These are phyloP conservation scores for Penicillium steckii DNA, from an alignment of 495 filamentous ascomycete species.

Conservation along the genomic window DNA sequence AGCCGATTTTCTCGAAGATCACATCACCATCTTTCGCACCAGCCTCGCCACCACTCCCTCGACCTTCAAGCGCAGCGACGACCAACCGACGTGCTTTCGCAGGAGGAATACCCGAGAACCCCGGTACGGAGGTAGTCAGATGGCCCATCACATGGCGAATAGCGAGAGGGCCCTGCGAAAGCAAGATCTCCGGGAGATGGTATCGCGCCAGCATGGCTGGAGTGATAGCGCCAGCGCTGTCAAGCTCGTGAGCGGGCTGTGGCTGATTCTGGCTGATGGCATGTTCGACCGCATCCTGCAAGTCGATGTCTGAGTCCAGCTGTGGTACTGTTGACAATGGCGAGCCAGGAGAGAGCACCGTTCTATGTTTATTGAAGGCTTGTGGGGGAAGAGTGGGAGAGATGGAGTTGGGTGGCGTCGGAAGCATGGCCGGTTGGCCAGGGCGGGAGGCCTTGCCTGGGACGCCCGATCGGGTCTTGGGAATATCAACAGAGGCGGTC, in stretches of 20 bases:
- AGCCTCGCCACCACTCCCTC: conserved; percentile 60
- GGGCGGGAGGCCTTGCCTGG: conserved; percentile 57
- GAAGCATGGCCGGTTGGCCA: conserved; percentile 61
- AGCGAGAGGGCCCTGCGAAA: conserved; percentile 84
- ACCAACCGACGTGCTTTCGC: conserved; percentile 89
- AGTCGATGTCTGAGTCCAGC: conserved; percentile 86
- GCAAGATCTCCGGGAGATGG: conserved; percentile 87
- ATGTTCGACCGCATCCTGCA: conserved; percentile 65
- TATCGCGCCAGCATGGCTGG: conserved; percentile 83
- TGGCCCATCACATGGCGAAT: conserved; percentile 95
- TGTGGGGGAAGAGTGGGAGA: conserved; percentile 86
- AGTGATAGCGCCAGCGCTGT: conserved; percentile 80
- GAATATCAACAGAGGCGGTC: conserved; percentile 69
- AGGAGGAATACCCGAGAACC: conserved; percentile 86
- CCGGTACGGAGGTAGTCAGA: conserved; percentile 87
- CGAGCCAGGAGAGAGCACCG: conserved; percentile 44
- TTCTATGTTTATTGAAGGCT: conserved; percentile 58
- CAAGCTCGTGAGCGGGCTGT: conserved; percentile 44
- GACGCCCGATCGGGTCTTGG: conserved; percentile 60
- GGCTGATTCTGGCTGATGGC: conserved; percentile 44
- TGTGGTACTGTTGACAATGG: conserved; percentile 55
- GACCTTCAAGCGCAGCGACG: conserved; percentile 78
- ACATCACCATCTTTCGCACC: conserved; percentile 71
- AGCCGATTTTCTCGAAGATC: conserved; percentile 93
- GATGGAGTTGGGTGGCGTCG: conserved; percentile 94